Percentiles rank a stretch among this genome's conserved stretches.
Conservation (phyloP, 768 basidiomycete species). For the Serendipita indica region DNA sequence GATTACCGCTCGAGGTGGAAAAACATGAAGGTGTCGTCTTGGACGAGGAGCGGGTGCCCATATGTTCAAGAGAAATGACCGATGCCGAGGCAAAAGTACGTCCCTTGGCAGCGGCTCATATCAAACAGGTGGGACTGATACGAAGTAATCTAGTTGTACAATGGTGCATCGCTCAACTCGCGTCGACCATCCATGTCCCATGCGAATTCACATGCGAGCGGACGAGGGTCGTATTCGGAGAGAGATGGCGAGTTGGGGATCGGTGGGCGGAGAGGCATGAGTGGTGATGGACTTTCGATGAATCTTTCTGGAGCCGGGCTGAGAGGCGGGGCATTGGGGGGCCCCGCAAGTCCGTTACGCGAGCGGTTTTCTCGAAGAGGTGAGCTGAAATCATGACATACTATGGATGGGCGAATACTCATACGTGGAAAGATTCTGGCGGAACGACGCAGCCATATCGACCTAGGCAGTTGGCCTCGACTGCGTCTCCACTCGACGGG, state of each 20-base stretch:
- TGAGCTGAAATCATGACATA: neutral
- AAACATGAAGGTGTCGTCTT: conserved; percentile 77
- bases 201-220: conserved; percentile 8
- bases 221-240: too few species aligned
- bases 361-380: neutral
- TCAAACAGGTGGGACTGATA: neutral
- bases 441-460: neutral
- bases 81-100: conserved; percentile 81
- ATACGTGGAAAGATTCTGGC: neutral
- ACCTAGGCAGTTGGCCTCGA: neutral
- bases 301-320: neutral
- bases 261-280: neutral
- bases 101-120: conserved; percentile 9
- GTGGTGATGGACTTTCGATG: neutral
- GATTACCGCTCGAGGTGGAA: conserved; percentile 73
- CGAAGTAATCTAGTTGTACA: neutral
- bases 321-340: neutral
- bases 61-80: conserved; percentile 61
- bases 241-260: conserved; percentile 5
- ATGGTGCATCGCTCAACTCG: neutral
- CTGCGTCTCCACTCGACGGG: neutral
- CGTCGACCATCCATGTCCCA: conserved; percentile 2
- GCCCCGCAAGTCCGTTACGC: neutral
- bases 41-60: conserved; percentile 44
- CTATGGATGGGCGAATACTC: too few species aligned